These are phyloP conservation scores for Juglanconis juglandina DNA, from an alignment of 2,329 filamentous ascomycete species.

Conservation along the genomic window DNA sequence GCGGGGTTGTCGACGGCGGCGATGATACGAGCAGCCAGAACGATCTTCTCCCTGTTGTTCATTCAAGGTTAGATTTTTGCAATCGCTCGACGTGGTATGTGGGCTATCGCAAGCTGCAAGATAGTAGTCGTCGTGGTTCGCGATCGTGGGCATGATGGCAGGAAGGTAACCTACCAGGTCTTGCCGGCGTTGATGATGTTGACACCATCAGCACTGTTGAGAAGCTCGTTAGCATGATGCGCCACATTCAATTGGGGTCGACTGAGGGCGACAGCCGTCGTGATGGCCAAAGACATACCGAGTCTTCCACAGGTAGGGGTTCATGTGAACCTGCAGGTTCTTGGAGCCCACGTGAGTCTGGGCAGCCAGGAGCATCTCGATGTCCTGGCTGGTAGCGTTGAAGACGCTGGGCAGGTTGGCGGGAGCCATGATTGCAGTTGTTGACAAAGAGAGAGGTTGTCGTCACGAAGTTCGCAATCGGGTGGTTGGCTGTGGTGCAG, in stretches of 20 bases:
- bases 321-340: conserved; percentile 99
- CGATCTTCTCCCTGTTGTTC: conserved; percentile 91
- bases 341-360: conserved; percentile 96
- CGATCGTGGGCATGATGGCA: not conserved
- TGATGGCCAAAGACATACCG: conserved; percentile 6
- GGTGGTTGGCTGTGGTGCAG: not conserved
- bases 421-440: conserved; percentile 68
- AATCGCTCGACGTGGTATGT: not conserved
- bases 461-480: conserved; percentile 17
- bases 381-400: conserved; percentile 96
- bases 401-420: conserved; percentile 90
- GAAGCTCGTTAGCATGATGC: conserved; percentile 3
- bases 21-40: conserved; percentile 97
- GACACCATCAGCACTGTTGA: conserved; percentile 90
- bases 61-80: not conserved
- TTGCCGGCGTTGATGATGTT: conserved; percentile 99
- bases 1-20: conserved; percentile 98
- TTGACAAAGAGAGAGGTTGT: conserved; percentile 22
- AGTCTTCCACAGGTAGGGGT: conserved; percentile 96
- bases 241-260: not conserved
- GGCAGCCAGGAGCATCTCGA: conserved; percentile 98
- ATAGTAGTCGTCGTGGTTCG: not conserved
- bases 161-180: conserved; percentile 74
- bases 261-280: too few species aligned
- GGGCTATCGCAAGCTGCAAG: not conserved